Evolutionary conservation across 176 grass and related monocot species (phyloP), one percentile per base, ranked within the genome.

Genomic region (Oryza nivara): DNA sequence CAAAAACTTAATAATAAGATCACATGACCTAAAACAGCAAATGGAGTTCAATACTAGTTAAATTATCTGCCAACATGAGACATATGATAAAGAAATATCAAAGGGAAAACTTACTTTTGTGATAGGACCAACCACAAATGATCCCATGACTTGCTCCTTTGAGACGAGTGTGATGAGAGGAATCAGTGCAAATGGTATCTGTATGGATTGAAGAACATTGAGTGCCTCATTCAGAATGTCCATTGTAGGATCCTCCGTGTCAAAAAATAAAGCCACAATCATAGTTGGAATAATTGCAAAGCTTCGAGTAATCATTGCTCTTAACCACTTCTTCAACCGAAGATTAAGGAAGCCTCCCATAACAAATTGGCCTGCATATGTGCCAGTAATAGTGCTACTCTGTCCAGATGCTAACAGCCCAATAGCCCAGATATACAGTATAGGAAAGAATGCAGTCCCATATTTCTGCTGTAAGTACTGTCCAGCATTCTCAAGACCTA

Each of bases 271-370:
- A 60, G 95, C 95, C 38, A 97, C 92, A 36, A 97, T 89, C 72
- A 97, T 97, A 64, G 95, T 97, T 69, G 95, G 95, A 79, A 97
- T 81, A 85, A 97, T 92, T 40, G 95, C 95, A 46, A 83, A 97
- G 67, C 92, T 97, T 70, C 95, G 92, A 65, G 95, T 97, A 30
- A 97, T 97, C 72, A 92, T 11, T 78, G 95, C 88, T 38, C 95
- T 80, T 73, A 94, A 68, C 95, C 95, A 97, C 80, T 97, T 97
- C 90, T 97, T 97, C 80, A 97, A 61, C 38, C 92, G 90, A 90
- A 97, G 95, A 89, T 97, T 97, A 56, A 97, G 85, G 68, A 97
- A 97, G 64, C 95, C 95, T 28, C 95, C 90, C 95, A 97, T 97
- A 47, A 97, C 86, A 73, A 97, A 97, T 80, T 97, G 95, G 26